These are phyloP conservation scores for Trametes cubensis DNA, from an alignment of 768 basidiomycete species.

Conservation along the genomic window DNA sequence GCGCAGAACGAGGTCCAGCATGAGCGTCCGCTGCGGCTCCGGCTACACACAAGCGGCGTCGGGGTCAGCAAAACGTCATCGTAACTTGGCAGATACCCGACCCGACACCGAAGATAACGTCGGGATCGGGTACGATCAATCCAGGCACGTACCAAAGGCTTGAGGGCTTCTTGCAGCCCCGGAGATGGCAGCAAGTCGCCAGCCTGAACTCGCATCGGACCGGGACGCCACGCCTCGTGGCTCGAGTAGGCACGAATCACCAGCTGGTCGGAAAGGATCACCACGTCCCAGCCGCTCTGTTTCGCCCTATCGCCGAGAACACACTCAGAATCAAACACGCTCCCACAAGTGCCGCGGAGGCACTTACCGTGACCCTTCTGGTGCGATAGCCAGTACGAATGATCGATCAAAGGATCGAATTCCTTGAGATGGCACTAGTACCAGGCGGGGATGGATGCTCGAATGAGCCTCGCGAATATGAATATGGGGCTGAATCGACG, in stretches of 20 bases:
- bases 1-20: slow-evolving; percentile 67
- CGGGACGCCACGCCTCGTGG: slow-evolving; percentile 76
- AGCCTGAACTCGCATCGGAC: slow-evolving; percentile 74
- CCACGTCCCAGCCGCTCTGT: slow-evolving; percentile 84
- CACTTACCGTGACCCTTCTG: slow-evolving; percentile 81
- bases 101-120: not conserved
- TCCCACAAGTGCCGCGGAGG: slow-evolving; percentile 3
- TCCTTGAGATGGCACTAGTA: slow-evolving; percentile 68
- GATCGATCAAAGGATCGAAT: slow-evolving; percentile 92
- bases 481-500: slow-evolving; percentile 33
- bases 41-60: slow-evolving; percentile 46
- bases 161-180: slow-evolving; percentile 51
- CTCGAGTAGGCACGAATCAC: slow-evolving; percentile 84
- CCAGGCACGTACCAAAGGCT: slow-evolving; percentile 51
- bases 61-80: slow-evolving; percentile 7
- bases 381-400: slow-evolving; percentile 82
- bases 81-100: not conserved
- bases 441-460: not conserved
- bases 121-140: slow-evolving; percentile 23
- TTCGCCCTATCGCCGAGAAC: slow-evolving; percentile 58
- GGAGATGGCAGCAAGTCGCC: slow-evolving; percentile 33
- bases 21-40: slow-evolving; percentile 68
- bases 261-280: slow-evolving; percentile 87
- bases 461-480: slow-evolving; percentile 10
- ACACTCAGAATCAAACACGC: slow-evolving; percentile 22